Evolutionary conservation across 1,284 basidiomycete species (phyloP).

Genomic region (Rhodotorula sp.): DNA sequence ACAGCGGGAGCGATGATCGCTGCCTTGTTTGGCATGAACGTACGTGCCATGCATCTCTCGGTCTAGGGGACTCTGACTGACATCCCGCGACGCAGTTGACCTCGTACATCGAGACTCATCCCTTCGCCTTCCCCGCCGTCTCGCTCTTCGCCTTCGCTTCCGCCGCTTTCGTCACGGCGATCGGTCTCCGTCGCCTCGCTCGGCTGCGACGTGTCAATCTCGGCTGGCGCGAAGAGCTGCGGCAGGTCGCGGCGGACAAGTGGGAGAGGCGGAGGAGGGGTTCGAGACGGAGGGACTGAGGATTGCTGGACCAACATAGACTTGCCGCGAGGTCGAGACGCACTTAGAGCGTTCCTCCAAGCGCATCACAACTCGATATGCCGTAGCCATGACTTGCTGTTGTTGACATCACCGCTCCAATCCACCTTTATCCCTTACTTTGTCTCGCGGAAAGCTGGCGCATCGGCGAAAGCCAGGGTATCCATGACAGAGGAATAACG

Average conservation of each 20-base stretch:
- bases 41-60: not conserved
- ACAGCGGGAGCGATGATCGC: conserved; percentile 89
- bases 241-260: conserved; percentile 10
- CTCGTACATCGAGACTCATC: conserved; percentile 48
- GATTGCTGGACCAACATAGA: too few species aligned
- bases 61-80: not conserved
- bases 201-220: conserved; percentile 39
- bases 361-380: too few species aligned
- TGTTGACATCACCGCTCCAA: too few species aligned
- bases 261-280: conserved; percentile 8
- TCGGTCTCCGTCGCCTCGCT: conserved; percentile 43
- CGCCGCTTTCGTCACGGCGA: conserved; percentile 47
- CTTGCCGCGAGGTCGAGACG: too few species aligned
- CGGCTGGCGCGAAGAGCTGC: conserved; percentile 30
- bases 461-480: too few species aligned
- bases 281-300: conserved; percentile 1
- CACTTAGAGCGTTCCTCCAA: too few species aligned
- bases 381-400: too few species aligned
- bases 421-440: too few species aligned
- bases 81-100: conserved; percentile 44
- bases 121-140: conserved; percentile 51
- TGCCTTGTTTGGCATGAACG: conserved; percentile 83
- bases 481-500: too few species aligned
- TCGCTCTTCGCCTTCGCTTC: conserved; percentile 46
- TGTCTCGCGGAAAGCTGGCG: too few species aligned